Evolutionary conservation across 1,284 basidiomycete genomes (phyloP).

Genomic region (Pyrrhoderma noxium): DNA sequence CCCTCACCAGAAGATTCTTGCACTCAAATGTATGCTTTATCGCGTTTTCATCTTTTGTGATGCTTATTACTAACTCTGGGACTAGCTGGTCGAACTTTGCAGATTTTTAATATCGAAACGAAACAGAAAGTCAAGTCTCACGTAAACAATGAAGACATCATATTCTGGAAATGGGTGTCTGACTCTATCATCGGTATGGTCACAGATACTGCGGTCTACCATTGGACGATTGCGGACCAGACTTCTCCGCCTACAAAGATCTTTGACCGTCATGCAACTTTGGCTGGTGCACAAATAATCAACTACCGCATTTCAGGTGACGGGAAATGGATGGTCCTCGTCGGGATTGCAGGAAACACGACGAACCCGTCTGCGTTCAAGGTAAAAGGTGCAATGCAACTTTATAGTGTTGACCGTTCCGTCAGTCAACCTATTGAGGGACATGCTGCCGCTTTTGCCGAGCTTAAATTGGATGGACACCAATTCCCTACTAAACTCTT

Average conservation of each 20-base stretch:
- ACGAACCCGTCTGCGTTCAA: conserved; percentile 93
- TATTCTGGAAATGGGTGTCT: conserved; percentile 99
- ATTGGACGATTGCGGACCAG: conserved; percentile 80
- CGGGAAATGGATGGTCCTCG: conserved; percentile 95
- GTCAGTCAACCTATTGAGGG: conserved; percentile 99
- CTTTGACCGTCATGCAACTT: conserved; percentile 95
- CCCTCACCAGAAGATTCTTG: conserved; percentile 93
- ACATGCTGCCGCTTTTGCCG: conserved; percentile 95
- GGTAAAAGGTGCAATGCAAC: conserved; percentile 94
- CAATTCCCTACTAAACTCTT: conserved; percentile 86
- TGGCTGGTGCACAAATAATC: conserved; percentile 95
- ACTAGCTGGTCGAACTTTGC: conserved; percentile 86
- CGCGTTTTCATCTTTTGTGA: conserved; percentile 15
- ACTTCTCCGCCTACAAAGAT: conserved; percentile 81
- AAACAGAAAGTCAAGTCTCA: conserved; percentile 98
- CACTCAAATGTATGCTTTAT: conserved; percentile 71
- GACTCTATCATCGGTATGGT: conserved; percentile 91
- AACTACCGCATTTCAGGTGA: conserved; percentile 92
- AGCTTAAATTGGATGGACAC: conserved; percentile 85
- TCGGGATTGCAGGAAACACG: conserved; percentile 94
- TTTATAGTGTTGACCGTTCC: conserved; percentile 87
- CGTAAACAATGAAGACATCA: conserved; percentile 88
- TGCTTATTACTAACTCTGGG: neutral
- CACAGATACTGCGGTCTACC: conserved; percentile 89
- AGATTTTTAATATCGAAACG: conserved; percentile 97